Evolutionary conservation across 73 alveolate species (phyloP).

Genomic region (Paramecium tetraurelia): DNA sequence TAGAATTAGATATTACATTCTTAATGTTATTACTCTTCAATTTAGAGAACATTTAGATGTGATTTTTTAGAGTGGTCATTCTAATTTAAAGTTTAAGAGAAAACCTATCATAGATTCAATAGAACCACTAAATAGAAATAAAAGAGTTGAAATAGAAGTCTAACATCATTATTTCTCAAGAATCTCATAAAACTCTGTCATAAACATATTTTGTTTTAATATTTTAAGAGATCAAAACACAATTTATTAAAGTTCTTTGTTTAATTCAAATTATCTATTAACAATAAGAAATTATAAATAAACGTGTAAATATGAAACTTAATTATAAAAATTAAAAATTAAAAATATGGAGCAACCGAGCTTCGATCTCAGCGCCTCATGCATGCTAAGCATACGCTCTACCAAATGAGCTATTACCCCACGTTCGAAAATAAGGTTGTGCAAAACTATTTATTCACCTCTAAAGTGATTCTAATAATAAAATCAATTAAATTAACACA

Average conservation of each 20-base stretch:
- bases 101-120: too few relatives aligned
- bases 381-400: conserved; percentile 60
- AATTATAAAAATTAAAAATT: background rate
- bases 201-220: too few relatives aligned
- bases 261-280: background rate
- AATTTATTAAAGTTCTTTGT: background rate
- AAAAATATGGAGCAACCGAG: conserved; percentile 57
- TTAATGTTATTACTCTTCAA: background rate
- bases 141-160: background rate
- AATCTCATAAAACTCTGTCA: too few relatives aligned
- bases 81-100: background rate
- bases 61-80: background rate
- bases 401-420: conserved; percentile 59
- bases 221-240: too few relatives aligned
- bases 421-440: background rate
- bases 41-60: background rate
- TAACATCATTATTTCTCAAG: background rate
- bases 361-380: conserved; percentile 60
- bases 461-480: background rate
- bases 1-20: background rate
- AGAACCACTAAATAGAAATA: background rate
- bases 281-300: background rate
- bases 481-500: background rate
- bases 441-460: background rate
- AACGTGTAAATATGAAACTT: background rate